phyloP scores from a whole-genome alignment of 352 stramenopile species.

The Pythium pyrilobum region DNA sequence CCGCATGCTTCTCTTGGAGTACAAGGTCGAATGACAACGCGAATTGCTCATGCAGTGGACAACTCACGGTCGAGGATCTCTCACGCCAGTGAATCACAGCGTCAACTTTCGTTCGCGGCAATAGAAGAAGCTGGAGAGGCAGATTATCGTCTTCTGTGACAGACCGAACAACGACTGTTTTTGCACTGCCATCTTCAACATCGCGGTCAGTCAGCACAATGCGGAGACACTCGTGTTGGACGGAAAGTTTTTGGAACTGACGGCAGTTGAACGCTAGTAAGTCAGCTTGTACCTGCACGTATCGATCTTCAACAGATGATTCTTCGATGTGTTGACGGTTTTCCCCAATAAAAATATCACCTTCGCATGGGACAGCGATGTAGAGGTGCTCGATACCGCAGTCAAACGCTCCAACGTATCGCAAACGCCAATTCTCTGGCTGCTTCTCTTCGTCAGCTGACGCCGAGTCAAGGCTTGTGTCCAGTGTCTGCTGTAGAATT shows the following conservation, averaged over 20 bases:
- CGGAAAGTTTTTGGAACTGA: slow-evolving; percentile 45
- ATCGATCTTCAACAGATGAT: slow-evolving; percentile 1
- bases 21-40: slow-evolving; percentile 48
- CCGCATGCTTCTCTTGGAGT: slow-evolving; percentile 23
- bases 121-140: slow-evolving; percentile 16
- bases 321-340: background rate
- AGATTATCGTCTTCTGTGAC: background rate
- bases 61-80: no score
- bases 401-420: slow-evolving; percentile 47
- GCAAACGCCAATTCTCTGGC: slow-evolving; percentile 28
- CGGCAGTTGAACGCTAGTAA: slow-evolving; percentile 38
- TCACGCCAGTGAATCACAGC: slow-evolving; percentile 26
- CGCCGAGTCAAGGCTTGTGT: slow-evolving; percentile 22
- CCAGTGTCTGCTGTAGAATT: slow-evolving; percentile 33
- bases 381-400: slow-evolving; percentile 32
- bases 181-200: background rate
- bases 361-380: slow-evolving; percentile 31
- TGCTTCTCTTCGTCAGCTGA: background rate
- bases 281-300: background rate
- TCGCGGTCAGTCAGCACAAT: slow-evolving; percentile 16
- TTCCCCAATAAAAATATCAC: slow-evolving; percentile 2
- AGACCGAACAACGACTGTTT: background rate
- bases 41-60: slow-evolving; percentile 32
- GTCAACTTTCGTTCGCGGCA: slow-evolving; percentile 26
- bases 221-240: slow-evolving; percentile 29